A percentile compares a stretch with the other conserved stretches of the same genome.
Evolutionary conservation across 2,329 filamentous ascomycete species (phyloP).

Genomic region (Talaromyces amestolkiae): DNA sequence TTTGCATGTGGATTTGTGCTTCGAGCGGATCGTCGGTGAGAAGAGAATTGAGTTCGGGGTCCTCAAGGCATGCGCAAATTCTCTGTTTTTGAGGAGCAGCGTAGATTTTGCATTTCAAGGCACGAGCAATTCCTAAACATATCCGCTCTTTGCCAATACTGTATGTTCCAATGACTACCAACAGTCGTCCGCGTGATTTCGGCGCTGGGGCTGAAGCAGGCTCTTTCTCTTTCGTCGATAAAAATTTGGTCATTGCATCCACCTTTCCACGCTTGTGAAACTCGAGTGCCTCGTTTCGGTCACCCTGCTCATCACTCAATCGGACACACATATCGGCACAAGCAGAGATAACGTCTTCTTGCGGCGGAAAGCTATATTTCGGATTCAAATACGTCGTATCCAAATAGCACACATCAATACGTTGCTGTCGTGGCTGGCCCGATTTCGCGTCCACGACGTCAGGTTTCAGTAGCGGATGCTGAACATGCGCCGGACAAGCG

Average conservation of each 20-base stretch:
- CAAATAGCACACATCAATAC: constrained; percentile 91
- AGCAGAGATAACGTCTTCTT: constrained; percentile 80
- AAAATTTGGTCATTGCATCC: constrained; percentile 62
- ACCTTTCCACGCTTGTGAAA: constrained; percentile 55
- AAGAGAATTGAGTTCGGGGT: constrained; percentile 72
- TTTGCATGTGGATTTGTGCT: constrained; percentile 97
- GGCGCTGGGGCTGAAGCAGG: constrained; percentile 22
- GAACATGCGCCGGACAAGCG: constrained; percentile 79
- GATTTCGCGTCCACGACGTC: constrained; percentile 67
- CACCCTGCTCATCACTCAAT: constrained; percentile 64
- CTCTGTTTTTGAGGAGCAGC: constrained; percentile 78
- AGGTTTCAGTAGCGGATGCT: constrained; percentile 77
- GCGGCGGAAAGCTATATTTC: constrained; percentile 88
- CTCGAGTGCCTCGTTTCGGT: constrained; percentile 57
- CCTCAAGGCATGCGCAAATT: constrained; percentile 80
- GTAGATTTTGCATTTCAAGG: constrained; percentile 83
- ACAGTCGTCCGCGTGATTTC: constrained; percentile 56
- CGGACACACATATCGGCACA: constrained; percentile 85
- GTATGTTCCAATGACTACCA: constrained; percentile 94
- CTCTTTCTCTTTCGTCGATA: constrained; percentile 44
- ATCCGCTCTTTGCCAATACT: constrained; percentile 97
- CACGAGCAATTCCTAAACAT: constrained; percentile 85
- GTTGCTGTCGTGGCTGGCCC: constrained; percentile 73
- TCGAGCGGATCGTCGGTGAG: constrained; percentile 77
- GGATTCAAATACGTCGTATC: constrained; percentile 97